Base-by-base conservation (phyloP, 1,139 yeast species). In the Yamadazyma kanchanaburiensis region DNA sequence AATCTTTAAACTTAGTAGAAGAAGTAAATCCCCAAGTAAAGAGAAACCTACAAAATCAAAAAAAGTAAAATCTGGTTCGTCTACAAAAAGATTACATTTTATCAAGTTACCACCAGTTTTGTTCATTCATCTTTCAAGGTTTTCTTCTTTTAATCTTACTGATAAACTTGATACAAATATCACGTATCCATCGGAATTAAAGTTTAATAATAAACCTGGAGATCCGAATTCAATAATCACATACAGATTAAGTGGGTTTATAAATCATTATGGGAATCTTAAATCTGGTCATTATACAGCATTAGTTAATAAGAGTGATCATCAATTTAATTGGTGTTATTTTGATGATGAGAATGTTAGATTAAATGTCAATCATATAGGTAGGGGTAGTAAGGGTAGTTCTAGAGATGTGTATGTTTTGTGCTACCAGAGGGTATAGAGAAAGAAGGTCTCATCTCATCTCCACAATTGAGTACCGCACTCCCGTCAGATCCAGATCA, bases 271-370 rank as follows among this genome's bases (percentile, higher is more conserved):
- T 42, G 94, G 94, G 7, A 78, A 74, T 34, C 58, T 82, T 36
- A 75, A 77, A 39, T 75, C 82, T 35, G 94, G 94, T 0, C 94
- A 83, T 52, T 83, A 83, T 48, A 82, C 88, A 1, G 60, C 88
- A 0, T 60, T 75, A 34, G 79, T 81, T 1, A 70, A 80, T 45
- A 81, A 81, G 50, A 50, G 64, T 35, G 27, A 24, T n/a, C 16
- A 20, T 4, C 28, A 24, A 4, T 25, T 26, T 4, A 52, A 46
- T 32, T 82, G 91, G 91, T 79, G 82, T 48, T 70, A 73, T 37
- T 83, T 82, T 53, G 91, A 83, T 48, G 94, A 83, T 51, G 87
- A 77, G 36, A 56, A 60, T 25, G 79, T 80, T 2, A 70, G 70
- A 33, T 64, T 64, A 6, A 64, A 67, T 28, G 42, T 64, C 10